Percentiles rank a stretch among this genome's conserved stretches.
These are phyloP conservation scores for Dioszegia hungarica DNA, from an alignment of 768 basidiomycete genomes.

Conservation along the genomic window DNA sequence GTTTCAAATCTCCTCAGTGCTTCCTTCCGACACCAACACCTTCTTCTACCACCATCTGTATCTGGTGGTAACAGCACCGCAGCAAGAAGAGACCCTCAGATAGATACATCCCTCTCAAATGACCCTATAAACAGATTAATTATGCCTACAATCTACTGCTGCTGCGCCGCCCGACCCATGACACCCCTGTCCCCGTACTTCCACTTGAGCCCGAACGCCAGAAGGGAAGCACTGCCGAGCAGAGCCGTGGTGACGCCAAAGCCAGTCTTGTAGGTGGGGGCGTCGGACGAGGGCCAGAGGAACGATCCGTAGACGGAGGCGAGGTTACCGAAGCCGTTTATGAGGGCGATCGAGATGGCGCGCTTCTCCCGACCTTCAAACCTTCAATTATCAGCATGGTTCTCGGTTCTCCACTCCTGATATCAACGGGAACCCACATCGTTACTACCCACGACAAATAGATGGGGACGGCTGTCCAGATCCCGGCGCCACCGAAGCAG, in stretches of 20 bases:
- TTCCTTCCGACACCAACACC: too few species aligned
- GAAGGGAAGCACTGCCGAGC: slow-evolving; percentile 23
- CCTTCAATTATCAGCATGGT: too few species aligned
- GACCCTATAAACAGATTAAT: too few species aligned
- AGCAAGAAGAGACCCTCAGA: too few species aligned
- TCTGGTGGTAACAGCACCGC: too few species aligned
- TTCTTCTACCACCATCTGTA: too few species aligned
- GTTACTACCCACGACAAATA: slow-evolving; percentile 45
- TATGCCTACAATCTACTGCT: too few species aligned
- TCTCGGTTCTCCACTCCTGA: too few species aligned
- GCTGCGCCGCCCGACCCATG: too few species aligned
- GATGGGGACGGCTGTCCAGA: slow-evolving; percentile 46
- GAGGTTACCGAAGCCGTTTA: slow-evolving; percentile 44
- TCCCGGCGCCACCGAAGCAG: slow-evolving; percentile 45
- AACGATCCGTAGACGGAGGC: slow-evolving; percentile 46
- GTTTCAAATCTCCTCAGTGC: too few species aligned
- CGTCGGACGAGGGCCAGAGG: slow-evolving; percentile 44
- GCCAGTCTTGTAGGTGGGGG: slow-evolving; percentile 39
- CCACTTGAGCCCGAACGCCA: slow-evolving; percentile 26
- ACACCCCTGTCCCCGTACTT: slow-evolving; percentile 31
- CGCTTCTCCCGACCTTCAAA: slow-evolving; percentile 45
- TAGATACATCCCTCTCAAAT: too few species aligned
- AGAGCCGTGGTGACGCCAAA: slow-evolving; percentile 40
- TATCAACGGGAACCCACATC: too few species aligned
- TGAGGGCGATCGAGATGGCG: slow-evolving; percentile 44